Conservation (phyloP, 768 basidiomycete species). For the Phallus indusiatus region DNA sequence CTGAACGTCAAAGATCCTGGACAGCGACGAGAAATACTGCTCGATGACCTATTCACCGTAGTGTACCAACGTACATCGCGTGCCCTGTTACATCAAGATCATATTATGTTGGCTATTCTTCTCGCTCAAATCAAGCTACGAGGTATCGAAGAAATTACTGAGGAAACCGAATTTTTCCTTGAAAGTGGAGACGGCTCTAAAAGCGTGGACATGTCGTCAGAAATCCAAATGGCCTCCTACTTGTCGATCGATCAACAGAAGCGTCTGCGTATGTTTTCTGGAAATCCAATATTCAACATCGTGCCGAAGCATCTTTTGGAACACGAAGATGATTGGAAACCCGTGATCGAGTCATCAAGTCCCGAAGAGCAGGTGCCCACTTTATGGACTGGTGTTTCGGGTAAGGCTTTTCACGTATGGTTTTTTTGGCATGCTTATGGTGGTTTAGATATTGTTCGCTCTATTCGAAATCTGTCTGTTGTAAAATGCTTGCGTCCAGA, state of each 20-base stretch:
- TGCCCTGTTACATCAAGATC: conserved; percentile 81
- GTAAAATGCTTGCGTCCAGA: conserved; percentile 92
- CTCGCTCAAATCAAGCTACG: conserved; percentile 84
- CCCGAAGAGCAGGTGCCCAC: conserved; percentile 68
- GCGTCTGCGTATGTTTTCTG: conserved; percentile 63
- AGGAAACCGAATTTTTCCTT: conserved; percentile 87
- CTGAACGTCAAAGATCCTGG: conserved; percentile 65
- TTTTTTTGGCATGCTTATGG: background rate
- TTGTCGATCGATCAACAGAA: conserved; percentile 59
- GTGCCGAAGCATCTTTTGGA: conserved; percentile 55
- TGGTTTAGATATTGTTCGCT: conserved; percentile 49
- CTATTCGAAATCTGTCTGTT: conserved; percentile 66
- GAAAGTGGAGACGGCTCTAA: conserved; percentile 69
- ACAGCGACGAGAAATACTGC: conserved; percentile 65
- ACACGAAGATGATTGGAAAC: conserved; percentile 56
- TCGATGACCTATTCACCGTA: conserved; percentile 82
- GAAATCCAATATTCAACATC: conserved; percentile 67
- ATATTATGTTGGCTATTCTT: conserved; percentile 82
- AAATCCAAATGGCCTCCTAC: conserved; percentile 33
- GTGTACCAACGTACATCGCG: conserved; percentile 86
- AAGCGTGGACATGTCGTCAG: conserved; percentile 23
- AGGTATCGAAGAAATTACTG: conserved; percentile 65
- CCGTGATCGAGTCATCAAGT: conserved; percentile 54
- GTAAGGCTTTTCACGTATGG: conserved; percentile 36
- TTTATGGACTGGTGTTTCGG: conserved; percentile 68